Percentiles rank a stretch among this genome's conserved stretches.
These are phyloP conservation scores for Psophocarpus tetragonolobus DNA, from an alignment of 306 rosid genomes.

Conservation along the genomic window DNA sequence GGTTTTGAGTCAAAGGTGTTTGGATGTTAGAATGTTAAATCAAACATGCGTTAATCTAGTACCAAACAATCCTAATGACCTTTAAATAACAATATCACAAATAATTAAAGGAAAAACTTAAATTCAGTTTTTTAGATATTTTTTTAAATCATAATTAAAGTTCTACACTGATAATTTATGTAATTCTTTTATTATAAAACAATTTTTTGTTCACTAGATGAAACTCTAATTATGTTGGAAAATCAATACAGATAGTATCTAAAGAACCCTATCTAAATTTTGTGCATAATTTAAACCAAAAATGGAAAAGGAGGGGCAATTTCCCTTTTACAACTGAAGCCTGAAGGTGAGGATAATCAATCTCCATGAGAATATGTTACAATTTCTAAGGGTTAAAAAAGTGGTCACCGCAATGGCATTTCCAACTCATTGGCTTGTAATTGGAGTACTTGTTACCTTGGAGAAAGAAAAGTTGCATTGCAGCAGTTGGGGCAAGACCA, in stretches of 20 bases:
- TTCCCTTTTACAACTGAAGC: conserved; percentile 18
- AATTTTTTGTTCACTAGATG: not conserved
- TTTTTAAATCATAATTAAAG: not conserved
- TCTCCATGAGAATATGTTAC: not conserved
- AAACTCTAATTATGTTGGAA: not conserved
- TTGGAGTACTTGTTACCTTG: conserved; percentile 66
- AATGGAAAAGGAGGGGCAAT: not conserved
- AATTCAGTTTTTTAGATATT: not conserved
- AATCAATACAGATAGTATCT: not conserved
- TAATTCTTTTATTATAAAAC: not conserved
- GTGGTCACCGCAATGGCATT: conserved; percentile 76
- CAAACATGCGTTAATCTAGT: too few species aligned
- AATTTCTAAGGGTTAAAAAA: conserved; percentile 70
- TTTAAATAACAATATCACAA: conserved; percentile 3
- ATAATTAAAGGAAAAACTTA: not conserved
- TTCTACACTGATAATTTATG: not conserved
- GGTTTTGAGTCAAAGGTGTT: too few species aligned
- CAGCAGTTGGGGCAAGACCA: conserved; percentile 9
- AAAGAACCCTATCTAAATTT: not conserved
- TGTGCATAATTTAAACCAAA: not conserved
- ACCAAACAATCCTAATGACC: not conserved
- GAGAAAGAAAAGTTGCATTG: conserved; percentile 24
- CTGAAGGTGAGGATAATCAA: not conserved
- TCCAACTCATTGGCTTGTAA: conserved; percentile 98
- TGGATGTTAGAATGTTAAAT: too few species aligned